phyloP scores from a whole-genome alignment of 805 yeast genomes.

The Candida yuanshanica region DNA sequence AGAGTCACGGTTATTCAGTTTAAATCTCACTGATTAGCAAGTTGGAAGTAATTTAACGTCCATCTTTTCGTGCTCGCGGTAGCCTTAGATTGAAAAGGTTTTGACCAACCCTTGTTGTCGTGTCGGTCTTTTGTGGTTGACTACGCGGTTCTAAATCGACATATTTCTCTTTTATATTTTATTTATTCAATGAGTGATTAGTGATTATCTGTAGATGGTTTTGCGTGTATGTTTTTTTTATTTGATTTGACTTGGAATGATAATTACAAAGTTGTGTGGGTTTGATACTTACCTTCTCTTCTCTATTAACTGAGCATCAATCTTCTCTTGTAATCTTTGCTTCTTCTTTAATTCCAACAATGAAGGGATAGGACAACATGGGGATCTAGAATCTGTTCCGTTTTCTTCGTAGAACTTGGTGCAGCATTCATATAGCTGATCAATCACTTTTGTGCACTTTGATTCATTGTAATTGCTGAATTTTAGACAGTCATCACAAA shows the following conservation, averaged over 20 bases:
- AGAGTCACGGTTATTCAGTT: conserved; percentile 41
- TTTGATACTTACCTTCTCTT: conserved; percentile 6
- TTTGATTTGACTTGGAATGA: neutral
- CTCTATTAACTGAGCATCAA: conserved; percentile 51
- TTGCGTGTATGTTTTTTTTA: neutral
- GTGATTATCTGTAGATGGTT: neutral
- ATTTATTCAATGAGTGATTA: neutral
- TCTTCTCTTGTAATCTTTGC: conserved; percentile 50
- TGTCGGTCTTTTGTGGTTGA: conserved; percentile 33
- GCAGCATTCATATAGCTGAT: conserved; percentile 72
- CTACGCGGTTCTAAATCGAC: conserved; percentile 78
- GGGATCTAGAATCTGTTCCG: conserved; percentile 55
- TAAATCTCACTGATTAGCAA: conserved; percentile 28
- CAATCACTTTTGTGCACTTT: conserved; percentile 65
- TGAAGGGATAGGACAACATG: conserved; percentile 74
- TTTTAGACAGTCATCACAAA: conserved; percentile 52
- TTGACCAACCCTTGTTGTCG: conserved; percentile 49
- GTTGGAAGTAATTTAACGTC: conserved; percentile 11
- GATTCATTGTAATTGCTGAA: conserved; percentile 62
- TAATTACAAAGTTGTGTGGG: conserved; percentile 2
- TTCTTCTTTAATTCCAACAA: conserved; percentile 57
- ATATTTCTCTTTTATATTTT: conserved; percentile 25
- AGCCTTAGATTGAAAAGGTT: conserved; percentile 61
- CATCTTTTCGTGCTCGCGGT: conserved; percentile 83
- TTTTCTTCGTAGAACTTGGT: conserved; percentile 52